phyloP scores from a whole-genome alignment of 768 basidiomycete species.

The Termitomyces sp. region DNA sequence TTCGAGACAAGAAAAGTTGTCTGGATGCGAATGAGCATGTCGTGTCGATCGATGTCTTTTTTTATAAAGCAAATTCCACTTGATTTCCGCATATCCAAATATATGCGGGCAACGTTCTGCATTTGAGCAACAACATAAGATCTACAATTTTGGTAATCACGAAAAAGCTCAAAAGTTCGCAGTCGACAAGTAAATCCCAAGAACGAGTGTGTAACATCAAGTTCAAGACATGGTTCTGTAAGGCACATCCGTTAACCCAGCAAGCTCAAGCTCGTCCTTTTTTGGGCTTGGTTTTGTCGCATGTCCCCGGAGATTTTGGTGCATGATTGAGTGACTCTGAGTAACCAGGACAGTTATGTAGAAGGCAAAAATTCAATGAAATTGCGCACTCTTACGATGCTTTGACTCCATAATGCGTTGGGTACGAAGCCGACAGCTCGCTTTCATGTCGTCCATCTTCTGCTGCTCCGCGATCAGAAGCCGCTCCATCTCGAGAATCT shows the following conservation, averaged over 20 bases:
- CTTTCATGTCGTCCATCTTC: constrained; percentile 17
- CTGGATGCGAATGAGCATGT: no score
- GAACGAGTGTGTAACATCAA: background rate
- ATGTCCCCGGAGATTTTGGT: background rate
- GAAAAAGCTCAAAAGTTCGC: no score
- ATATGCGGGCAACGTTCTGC: no score
- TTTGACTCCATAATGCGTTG: constrained; percentile 1
- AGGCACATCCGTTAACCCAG: background rate
- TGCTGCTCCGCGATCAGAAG: constrained; percentile 10
- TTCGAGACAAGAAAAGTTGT: no score
- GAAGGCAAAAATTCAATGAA: no score
- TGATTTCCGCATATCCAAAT: no score
- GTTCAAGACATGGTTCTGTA: background rate
- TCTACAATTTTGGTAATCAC: background rate
- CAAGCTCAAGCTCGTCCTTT: background rate
- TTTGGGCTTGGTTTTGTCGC: background rate
- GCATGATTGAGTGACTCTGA: background rate
- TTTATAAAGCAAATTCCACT: no score
- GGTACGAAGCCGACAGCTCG: constrained; percentile 4
- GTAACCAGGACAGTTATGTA: background rate
- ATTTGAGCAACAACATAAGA: background rate
- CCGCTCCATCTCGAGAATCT: constrained; percentile 14
- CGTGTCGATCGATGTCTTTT: no score
- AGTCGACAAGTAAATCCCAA: background rate
- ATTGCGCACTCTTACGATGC: background rate